Conservation (phyloP, 768 basidiomycete species). For the Boletus fagicola region DNA sequence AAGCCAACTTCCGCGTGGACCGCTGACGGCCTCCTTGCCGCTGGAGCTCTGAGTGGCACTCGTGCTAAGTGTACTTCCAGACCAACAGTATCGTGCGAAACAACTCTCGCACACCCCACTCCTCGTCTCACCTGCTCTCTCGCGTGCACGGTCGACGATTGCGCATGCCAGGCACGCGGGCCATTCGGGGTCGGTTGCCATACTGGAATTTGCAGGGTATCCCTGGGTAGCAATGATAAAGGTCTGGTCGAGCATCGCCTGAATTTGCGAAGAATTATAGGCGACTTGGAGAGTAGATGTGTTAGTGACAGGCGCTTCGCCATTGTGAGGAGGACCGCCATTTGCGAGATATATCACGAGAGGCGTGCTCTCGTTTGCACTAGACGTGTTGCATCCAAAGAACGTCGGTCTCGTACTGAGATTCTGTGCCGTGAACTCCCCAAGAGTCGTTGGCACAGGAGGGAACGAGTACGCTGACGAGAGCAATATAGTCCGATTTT, state of each 20-base stretch:
- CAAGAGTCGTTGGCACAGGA: slow-evolving; percentile 25
- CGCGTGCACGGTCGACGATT: slow-evolving; percentile 45
- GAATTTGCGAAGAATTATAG: slow-evolving; percentile 38
- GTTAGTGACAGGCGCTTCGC: slow-evolving; percentile 42
- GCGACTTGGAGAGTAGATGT: slow-evolving; percentile 38
- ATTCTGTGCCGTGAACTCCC: slow-evolving; percentile 36
- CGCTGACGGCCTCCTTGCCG: not conserved
- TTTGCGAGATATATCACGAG: slow-evolving; percentile 60
- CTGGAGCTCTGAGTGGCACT: not conserved
- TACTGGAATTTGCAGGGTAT: slow-evolving; percentile 26
- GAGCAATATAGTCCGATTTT: slow-evolving; percentile 41
- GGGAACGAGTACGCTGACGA: slow-evolving; percentile 36
- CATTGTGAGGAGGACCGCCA: slow-evolving; percentile 43
- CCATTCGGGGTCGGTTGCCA: slow-evolving; percentile 41
- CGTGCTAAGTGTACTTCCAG: slow-evolving; percentile 3
- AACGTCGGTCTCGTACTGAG: slow-evolving; percentile 42
- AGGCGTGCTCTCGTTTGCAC: slow-evolving; percentile 36
- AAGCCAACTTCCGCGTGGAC: slow-evolving; percentile 1
- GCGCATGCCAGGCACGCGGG: slow-evolving; percentile 52
- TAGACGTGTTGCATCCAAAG: slow-evolving; percentile 42
- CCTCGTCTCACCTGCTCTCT: slow-evolving; percentile 22
- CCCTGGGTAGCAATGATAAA: slow-evolving; percentile 46
- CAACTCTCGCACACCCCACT: slow-evolving; percentile 34
- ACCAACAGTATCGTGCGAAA: slow-evolving; percentile 35
- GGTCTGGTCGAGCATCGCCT: slow-evolving; percentile 47